Conservation (phyloP, 345 rosid species). For the Hevea brasiliensis region DNA sequence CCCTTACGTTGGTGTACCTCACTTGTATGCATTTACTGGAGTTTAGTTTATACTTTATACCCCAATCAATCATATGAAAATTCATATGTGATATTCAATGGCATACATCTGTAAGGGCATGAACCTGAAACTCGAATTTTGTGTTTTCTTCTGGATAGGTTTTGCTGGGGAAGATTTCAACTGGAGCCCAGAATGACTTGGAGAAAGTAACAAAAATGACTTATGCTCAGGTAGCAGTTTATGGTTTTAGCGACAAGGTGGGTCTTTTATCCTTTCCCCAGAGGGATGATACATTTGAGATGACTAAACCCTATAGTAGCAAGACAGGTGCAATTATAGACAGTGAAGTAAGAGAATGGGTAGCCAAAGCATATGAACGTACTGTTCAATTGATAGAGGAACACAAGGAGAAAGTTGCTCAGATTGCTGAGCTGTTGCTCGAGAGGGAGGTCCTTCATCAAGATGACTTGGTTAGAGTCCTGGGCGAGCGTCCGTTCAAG, state of each 20-base stretch:
- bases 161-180: slow-evolving; percentile 80
- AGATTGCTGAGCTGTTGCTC: slow-evolving; percentile 78
- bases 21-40: no score
- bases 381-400: slow-evolving; percentile 64
- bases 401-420: slow-evolving; percentile 74
- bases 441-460: slow-evolving; percentile 91
- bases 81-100: background rate
- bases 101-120: background rate
- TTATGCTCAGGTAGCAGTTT: slow-evolving; percentile 91
- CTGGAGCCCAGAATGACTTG: slow-evolving; percentile 93
- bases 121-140: background rate
- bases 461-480: slow-evolving; percentile 59
- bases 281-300: slow-evolving; percentile 66
- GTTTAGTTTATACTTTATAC: no score
- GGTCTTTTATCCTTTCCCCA: slow-evolving; percentile 95
- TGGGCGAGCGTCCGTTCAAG: slow-evolving; percentile 88
- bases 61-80: no score
- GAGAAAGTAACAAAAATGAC: slow-evolving; percentile 97
- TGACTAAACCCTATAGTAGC: slow-evolving; percentile 88
- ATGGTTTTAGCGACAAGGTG: slow-evolving; percentile 94
- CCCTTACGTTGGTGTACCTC: no score
- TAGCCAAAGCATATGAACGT: slow-evolving; percentile 59
- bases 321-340: slow-evolving; percentile 87
- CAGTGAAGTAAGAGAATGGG: slow-evolving; percentile 87
- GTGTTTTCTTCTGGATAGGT: slow-evolving; percentile 38